Evolutionary conservation across 2,329 filamentous ascomycete species (phyloP).

Genomic region (Cladosporium sp.): DNA sequence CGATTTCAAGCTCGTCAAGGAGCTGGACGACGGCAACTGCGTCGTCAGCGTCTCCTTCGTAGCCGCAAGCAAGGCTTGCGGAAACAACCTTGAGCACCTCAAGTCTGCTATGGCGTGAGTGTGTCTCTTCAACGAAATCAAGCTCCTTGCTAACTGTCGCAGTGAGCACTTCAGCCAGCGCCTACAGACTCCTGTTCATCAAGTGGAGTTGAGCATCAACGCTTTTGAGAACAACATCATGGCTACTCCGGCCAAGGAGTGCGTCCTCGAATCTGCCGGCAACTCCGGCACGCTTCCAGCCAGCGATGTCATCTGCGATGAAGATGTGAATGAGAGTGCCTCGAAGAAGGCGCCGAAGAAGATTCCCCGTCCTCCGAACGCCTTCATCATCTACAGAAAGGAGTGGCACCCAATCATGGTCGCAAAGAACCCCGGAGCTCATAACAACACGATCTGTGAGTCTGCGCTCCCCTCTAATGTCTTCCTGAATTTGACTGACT

Average conservation of each 20-base stretch:
- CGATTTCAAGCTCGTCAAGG: not conserved
- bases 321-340: not conserved
- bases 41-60: not conserved
- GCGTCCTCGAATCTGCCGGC: not conserved
- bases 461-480: not conserved
- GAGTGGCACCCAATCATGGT: slow-evolving; percentile 33
- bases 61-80: not conserved
- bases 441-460: slow-evolving; percentile 44
- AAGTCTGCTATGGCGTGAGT: not conserved
- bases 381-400: slow-evolving; percentile 42
- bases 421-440: slow-evolving; percentile 33
- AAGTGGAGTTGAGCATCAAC: not conserved
- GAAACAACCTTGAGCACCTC: not conserved
- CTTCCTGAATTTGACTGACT: slow-evolving; percentile 13
- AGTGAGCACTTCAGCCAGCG: not conserved
- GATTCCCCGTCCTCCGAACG: slow-evolving; percentile 41
- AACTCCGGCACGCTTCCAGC: not conserved
- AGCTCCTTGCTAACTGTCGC: not conserved
- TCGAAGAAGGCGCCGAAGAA: slow-evolving; percentile 19
- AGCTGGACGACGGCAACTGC: not conserved
- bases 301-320: not conserved
- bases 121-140: not conserved
- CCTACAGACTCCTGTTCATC: not conserved
- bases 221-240: not conserved
- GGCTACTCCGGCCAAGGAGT: not conserved